Evolutionary conservation across 352 stramenopile species (phyloP), one percentile per base, ranked within the genome.

Genomic region (Phytophthora hybrid): DNA sequence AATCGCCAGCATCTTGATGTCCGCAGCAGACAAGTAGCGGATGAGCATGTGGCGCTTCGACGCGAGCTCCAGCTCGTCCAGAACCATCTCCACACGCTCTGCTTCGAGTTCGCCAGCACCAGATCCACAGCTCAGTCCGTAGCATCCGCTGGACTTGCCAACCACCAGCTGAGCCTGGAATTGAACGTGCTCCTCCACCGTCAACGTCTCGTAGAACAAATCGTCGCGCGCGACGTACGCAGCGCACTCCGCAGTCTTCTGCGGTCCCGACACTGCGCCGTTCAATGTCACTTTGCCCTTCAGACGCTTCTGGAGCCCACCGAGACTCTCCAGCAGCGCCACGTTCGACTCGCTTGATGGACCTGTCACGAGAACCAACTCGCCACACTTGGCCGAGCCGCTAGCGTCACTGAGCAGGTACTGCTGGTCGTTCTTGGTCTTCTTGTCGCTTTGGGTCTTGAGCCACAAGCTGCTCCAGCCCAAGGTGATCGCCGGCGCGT

Each of bases 1-100:
- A 39, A 98, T 81, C 13, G 87, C 83, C 4, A 98, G 82, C 1
- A 92, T 78, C 76, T 98, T 98, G 37, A 80, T 78, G 51, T 97
- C 86, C 23, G 54, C 69, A 3, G 21, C 5, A 2, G 78, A 77
- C 44, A 85, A 53, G 26, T 77, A 75, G 5, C 63, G 69, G 53
- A 82, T 82, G n/a, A 76, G 51, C 26, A 72, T 39, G 57, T 81
- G 65, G 11, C 78, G 78, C 55, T 77, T 71, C 0, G 39, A 39
- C 16, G 29, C 53, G 44, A 82, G 44, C 9, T 79, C 66, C 53
- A 79, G 54, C 57, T 85, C 75, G 11, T 82, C 69, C 21, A 85
- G 66, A 46, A 71, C 59, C 34, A 63, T 62, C 21, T 79, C 69
- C 37, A 84, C 66, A 21, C 69, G 69, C 44, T 80, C 73, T 5